Evolutionary conservation across 306 rosid species (phyloP).

Genomic region (Hippophae rhamnoides): DNA sequence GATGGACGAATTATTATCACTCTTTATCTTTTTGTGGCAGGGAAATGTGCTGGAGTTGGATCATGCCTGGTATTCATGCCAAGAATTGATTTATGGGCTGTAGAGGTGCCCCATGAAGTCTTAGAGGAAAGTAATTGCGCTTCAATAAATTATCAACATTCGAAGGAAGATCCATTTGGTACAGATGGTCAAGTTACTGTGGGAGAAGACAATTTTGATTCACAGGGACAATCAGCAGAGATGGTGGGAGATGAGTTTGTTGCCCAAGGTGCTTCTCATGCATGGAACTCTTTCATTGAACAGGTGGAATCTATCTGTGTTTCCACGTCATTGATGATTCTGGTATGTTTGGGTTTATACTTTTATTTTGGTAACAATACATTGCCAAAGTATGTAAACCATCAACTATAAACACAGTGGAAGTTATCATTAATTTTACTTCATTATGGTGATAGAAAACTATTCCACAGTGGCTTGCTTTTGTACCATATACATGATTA

Average conservation of each 20-base stretch:
- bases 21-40: conserved; percentile 36
- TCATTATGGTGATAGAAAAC: too few relatives aligned
- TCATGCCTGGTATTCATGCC: conserved; percentile 79
- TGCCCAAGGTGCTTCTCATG: conserved; percentile 40
- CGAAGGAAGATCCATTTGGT: conserved; percentile 24
- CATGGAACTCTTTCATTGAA: conserved; percentile 83
- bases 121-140: conserved; percentile 34
- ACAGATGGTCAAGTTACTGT: conserved; percentile 20
- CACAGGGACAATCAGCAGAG: conserved; percentile 28
- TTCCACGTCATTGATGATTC: conserved; percentile 64
- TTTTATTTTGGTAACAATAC: too few relatives aligned
- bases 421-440: too few relatives aligned
- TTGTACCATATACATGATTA: too few relatives aligned
- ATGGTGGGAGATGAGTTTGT: conserved; percentile 23
- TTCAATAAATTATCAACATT: conserved; percentile 24
- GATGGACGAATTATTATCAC: background rate
- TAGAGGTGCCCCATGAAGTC: conserved; percentile 36
- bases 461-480: too few relatives aligned
- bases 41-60: conserved; percentile 58
- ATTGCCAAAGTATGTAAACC: too few relatives aligned
- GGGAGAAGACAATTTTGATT: conserved; percentile 26
- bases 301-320: conserved; percentile 72
- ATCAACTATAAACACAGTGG: too few relatives aligned
- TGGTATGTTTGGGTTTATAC: conserved; percentile 36
- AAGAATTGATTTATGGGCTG: conserved; percentile 89